These are phyloP conservation scores for Fusarium poae DNA, from an alignment of 2,329 filamentous ascomycete species.

Conservation along the genomic window DNA sequence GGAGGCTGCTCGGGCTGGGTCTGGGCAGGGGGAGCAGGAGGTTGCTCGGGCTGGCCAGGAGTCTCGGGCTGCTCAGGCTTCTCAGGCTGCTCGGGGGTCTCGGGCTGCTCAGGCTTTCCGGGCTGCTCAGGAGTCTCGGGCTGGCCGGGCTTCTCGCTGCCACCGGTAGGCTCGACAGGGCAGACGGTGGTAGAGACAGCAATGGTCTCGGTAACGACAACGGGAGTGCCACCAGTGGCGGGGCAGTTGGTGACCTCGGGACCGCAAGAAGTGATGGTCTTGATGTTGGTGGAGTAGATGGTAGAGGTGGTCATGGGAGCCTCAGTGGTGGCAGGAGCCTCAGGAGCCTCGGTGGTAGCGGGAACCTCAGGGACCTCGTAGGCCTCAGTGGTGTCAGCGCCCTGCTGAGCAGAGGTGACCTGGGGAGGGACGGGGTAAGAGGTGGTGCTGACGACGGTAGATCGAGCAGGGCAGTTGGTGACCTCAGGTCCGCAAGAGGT, in stretches of 20 bases:
- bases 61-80: neutral
- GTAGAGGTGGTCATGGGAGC: conserved; percentile 64
- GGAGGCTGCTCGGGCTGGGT: conserved; percentile 37
- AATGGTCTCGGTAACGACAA: conserved; percentile 55
- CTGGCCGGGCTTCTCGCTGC: conserved; percentile 38
- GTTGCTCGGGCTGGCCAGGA: conserved; percentile 18
- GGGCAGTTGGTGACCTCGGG: conserved; percentile 74
- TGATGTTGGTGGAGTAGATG: conserved; percentile 69
- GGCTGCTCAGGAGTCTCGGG: conserved; percentile 30
- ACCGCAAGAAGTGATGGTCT: conserved; percentile 73
- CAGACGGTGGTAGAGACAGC: conserved; percentile 58
- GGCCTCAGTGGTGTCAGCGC: conserved; percentile 52
- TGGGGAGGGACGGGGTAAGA: conserved; percentile 35
- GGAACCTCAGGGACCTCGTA: conserved; percentile 44
- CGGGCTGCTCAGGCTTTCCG: conserved; percentile 2
- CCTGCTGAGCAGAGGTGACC: conserved; percentile 46
- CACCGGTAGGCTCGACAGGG: conserved; percentile 52
- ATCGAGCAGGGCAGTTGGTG: conserved; percentile 48
- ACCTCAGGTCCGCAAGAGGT: conserved; percentile 65
- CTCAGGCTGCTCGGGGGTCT: conserved; percentile 3
- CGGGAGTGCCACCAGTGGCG: conserved; percentile 52
- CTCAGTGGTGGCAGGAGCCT: conserved; percentile 52
- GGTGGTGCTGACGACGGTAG: conserved; percentile 42
- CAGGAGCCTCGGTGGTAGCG: conserved; percentile 53
- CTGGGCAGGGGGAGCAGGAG: conserved; percentile 9